phyloP scores from a whole-genome alignment of 495 filamentous ascomycete genomes.

The Venustampulla echinocandica region DNA sequence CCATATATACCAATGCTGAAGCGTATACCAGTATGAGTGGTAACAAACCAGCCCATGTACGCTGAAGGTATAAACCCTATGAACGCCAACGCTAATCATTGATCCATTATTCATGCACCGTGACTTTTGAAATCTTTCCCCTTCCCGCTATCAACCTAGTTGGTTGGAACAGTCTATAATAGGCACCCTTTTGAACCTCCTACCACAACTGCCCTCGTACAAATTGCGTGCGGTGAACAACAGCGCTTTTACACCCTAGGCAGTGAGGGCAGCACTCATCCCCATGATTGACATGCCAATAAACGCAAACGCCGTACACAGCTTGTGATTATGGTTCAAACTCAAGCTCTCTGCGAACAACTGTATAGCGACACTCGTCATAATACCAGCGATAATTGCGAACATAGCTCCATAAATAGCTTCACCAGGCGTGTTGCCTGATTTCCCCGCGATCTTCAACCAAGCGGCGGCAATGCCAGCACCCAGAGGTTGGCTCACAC shows the following conservation, averaged over 20 bases:
- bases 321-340: slow-evolving; percentile 65
- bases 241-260: slow-evolving; percentile 4
- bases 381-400: slow-evolving; percentile 83
- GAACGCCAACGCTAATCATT: background rate
- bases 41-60: no score
- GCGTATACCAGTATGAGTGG: no score
- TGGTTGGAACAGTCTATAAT: no score
- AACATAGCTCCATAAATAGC: slow-evolving; percentile 85
- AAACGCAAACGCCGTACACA: slow-evolving; percentile 82
- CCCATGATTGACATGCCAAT: slow-evolving; percentile 86
- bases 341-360: slow-evolving; percentile 79
- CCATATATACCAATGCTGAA: no score
- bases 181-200: no score
- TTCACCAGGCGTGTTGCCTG: slow-evolving; percentile 43
- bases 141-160: no score
- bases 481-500: slow-evolving; percentile 76
- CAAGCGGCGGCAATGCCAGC: slow-evolving; percentile 77
- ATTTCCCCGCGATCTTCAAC: slow-evolving; percentile 54
- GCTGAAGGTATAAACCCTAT: no score
- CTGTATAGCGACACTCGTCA: slow-evolving; percentile 85
- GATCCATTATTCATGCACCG: background rate
- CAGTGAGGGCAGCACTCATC: slow-evolving; percentile 74
- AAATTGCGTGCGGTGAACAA: no score
- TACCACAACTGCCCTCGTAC: no score
- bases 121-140: no score